phyloP scores from a whole-genome alignment of 192 early-diverging fungal species.

The Endogone sp. region DNA sequence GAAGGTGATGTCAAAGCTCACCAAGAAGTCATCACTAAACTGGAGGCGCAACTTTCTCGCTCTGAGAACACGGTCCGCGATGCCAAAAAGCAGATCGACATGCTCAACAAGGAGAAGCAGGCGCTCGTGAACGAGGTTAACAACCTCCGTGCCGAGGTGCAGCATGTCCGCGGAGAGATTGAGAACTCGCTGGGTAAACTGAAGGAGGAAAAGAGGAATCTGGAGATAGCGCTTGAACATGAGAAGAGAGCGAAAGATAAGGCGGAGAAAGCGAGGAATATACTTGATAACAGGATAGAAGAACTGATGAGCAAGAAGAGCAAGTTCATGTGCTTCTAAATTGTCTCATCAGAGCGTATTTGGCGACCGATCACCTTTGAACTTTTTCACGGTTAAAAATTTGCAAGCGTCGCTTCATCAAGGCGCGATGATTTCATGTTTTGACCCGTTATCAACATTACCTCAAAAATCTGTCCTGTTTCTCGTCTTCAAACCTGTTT shows the following conservation, averaged over 20 bases:
- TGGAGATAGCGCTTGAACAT: constrained; percentile 35
- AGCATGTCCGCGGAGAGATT: constrained; percentile 24
- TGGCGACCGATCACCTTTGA: background rate
- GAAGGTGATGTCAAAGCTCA: constrained; percentile 20
- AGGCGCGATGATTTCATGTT: too few relatives aligned
- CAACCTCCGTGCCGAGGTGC: constrained; percentile 31
- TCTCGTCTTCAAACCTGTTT: too few relatives aligned
- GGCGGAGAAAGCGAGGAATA: constrained; percentile 40
- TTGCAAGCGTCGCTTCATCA: too few relatives aligned
- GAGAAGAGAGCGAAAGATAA: constrained; percentile 45
- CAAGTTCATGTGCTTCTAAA: constrained; percentile 57
- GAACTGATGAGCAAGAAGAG: constrained; percentile 48
- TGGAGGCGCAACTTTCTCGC: constrained; percentile 41
- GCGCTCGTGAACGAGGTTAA: constrained; percentile 29
- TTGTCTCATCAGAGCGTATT: background rate
- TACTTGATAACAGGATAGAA: constrained; percentile 50
- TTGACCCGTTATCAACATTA: too few relatives aligned
- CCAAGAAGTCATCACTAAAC: constrained; percentile 35
- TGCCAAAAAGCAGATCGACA: constrained; percentile 30
- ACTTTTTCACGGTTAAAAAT: too few relatives aligned
- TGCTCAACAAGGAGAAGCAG: constrained; percentile 31
- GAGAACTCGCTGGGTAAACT: constrained; percentile 9
- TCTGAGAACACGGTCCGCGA: constrained; percentile 36
- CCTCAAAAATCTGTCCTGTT: too few relatives aligned
- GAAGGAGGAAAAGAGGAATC: constrained; percentile 27